Evolutionary conservation across 2,329 filamentous ascomycete genomes (phyloP).

Genomic region (Calonectria henricotiae): DNA sequence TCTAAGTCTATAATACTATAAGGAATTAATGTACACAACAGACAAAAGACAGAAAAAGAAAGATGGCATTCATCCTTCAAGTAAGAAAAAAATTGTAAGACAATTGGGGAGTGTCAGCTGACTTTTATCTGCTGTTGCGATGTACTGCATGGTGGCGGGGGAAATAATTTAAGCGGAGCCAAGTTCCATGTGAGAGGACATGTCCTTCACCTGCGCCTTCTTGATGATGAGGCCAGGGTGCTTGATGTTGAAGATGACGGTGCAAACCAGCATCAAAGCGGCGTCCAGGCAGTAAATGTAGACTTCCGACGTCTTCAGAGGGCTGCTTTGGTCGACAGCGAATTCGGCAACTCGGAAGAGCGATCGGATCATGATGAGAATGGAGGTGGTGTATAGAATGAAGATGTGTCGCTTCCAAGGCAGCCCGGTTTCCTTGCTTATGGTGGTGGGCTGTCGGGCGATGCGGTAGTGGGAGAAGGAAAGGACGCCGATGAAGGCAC

Average conservation of each 20-base stretch:
- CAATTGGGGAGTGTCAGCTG: background rate
- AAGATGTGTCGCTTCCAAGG: slow-evolving; percentile 56
- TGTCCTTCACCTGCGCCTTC: slow-evolving; percentile 3
- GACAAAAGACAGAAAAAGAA: background rate
- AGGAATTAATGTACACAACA: background rate
- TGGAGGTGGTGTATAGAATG: slow-evolving; percentile 58
- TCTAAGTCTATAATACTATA: background rate
- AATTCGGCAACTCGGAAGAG: slow-evolving; percentile 33
- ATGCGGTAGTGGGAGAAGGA: slow-evolving; percentile 61
- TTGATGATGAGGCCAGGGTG: slow-evolving; percentile 1
- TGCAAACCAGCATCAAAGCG: background rate
- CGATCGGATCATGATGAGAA: slow-evolving; percentile 58
- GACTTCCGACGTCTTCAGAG: slow-evolving; percentile 19
- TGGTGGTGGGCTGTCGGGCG: slow-evolving; percentile 34
- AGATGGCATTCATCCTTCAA: background rate
- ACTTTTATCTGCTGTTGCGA: too few species aligned
- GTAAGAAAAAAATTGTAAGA: background rate
- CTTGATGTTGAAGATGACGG: slow-evolving; percentile 9
- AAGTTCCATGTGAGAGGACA: slow-evolving; percentile 4
- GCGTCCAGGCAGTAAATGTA: slow-evolving; percentile 20
- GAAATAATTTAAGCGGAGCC: background rate
- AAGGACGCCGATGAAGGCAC: slow-evolving; percentile 66
- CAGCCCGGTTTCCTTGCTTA: slow-evolving; percentile 4
- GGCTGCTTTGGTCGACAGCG: slow-evolving; percentile 1
- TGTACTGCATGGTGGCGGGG: background rate